A percentile compares a stretch with the other conserved stretches of the same genome.
phyloP scores from a whole-genome alignment of 2,329 filamentous ascomycete species.

The Alternaria infectoria region DNA sequence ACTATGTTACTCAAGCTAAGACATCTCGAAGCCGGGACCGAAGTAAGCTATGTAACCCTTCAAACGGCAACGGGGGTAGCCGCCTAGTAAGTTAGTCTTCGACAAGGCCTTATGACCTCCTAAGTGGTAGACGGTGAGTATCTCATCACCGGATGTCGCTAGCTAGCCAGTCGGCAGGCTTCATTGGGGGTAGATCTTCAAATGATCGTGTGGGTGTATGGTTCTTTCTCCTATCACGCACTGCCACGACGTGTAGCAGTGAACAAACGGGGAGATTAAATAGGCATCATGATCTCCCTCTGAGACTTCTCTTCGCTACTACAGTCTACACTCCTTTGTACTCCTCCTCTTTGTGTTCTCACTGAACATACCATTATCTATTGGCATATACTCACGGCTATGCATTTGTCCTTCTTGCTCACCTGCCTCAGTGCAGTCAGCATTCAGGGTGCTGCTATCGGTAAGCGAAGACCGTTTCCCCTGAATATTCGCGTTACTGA shows the following conservation, averaged over 20 bases:
- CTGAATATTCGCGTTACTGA: conserved; percentile 2
- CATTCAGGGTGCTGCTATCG: conserved; percentile 26
- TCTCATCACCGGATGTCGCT: conserved; percentile 19
- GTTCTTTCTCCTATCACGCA: conserved; percentile 11
- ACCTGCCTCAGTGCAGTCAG: conserved; percentile 40
- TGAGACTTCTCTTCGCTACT: conserved; percentile 4
- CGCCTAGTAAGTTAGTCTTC: conserved; percentile 5
- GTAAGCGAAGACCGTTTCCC: conserved; percentile 9
- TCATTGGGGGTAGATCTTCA: conserved; percentile 10
- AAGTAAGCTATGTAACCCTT: conserved; percentile 13
- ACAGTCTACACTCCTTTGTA: conserved; percentile 11
- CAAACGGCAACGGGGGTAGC: conserved; percentile 8
- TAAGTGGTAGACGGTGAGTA: conserved; percentile 10
- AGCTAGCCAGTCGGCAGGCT: background rate
- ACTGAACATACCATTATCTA: conserved; percentile 2
- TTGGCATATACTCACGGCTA: conserved; percentile 15
- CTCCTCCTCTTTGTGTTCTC: background rate
- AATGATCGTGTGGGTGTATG: conserved; percentile 14
- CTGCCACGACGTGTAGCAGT: conserved; percentile 1
- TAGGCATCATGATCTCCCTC: conserved; percentile 9
- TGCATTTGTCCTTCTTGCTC: conserved; percentile 33
- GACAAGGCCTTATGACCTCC: conserved; percentile 29
- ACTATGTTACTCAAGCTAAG: conserved; percentile 12
- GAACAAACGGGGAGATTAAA: conserved; percentile 10
- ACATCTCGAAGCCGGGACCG: conserved; percentile 1